Conservation (phyloP, 345 rosid genomes). For the Eucalyptus pauciflora region DNA sequence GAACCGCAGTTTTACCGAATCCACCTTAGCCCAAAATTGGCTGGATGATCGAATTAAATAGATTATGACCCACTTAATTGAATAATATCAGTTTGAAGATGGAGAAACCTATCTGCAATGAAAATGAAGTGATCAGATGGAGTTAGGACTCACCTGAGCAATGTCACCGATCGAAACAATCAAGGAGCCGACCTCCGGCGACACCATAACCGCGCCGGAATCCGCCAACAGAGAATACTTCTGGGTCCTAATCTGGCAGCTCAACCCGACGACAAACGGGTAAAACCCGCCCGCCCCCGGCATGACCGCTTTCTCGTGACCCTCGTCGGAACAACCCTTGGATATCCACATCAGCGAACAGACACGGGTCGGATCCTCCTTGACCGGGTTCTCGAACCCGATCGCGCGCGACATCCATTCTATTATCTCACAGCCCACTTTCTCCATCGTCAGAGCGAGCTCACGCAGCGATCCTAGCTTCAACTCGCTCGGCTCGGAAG, state of each 20-base stretch:
- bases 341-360: conserved; percentile 46
- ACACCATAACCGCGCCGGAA: conserved; percentile 43
- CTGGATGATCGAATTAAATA: background rate
- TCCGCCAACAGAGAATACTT: conserved; percentile 35
- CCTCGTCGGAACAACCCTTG: conserved; percentile 1
- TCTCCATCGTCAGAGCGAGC: conserved; percentile 37
- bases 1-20: background rate
- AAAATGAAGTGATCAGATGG: background rate
- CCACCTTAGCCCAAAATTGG: background rate
- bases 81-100: background rate
- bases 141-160: conserved; percentile 31
- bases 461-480: conserved; percentile 23
- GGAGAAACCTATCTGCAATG: background rate
- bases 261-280: conserved; percentile 62
- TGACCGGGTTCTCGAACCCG: conserved; percentile 46
- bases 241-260: conserved; percentile 43
- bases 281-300: conserved; percentile 57
- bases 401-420: conserved; percentile 20
- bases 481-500: conserved; percentile 20
- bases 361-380: conserved; percentile 34
- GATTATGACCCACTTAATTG: background rate
- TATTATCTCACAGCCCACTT: conserved; percentile 38
- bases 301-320: background rate
- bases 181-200: conserved; percentile 48
- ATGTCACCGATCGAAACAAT: conserved; percentile 66